Evolutionary conservation across 2,329 filamentous ascomycete genomes (phyloP), one percentile per base, ranked within the genome.

Genomic region (Pyricularia pennisetigena): DNA sequence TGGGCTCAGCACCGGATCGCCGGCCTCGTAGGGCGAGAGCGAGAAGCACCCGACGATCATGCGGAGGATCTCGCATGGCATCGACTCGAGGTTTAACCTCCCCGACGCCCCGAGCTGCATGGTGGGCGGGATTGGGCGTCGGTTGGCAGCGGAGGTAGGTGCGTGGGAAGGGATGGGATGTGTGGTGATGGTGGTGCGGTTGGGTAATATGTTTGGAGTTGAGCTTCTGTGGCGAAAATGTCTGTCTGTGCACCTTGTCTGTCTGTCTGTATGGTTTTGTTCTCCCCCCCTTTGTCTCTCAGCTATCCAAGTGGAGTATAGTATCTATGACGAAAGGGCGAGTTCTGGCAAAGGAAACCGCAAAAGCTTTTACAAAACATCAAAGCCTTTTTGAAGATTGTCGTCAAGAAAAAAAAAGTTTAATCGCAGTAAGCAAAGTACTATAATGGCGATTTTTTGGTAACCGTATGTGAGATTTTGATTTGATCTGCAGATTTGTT

Each of bases 1-100:
- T 16, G 57, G 26, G 32, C 24, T 28, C 26, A 61, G 54, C 24
- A 61, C 41, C 26, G 65, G 26, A 20, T 67, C 41, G 54, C 65
- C 65, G n/a, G 65, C 23, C 14, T 30, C 35, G 49, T 67, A 54
- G 9, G 65, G 65, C n/a, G 35, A 30, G 41, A 61, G 65, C 26
- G 65, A 32, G 65, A 67, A 61, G 49, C 26, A 67, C 49, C 41
- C 54, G 20, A 28, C 57, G 65, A 67, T 61, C 16, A 59, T 35
- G 14, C 65, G 28, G 9, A 67, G 49, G 54, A 67, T 67, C 54
- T 67, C 65, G 54, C 26, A 59, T 26, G 65, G 65, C 41, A 67
- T 59, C 23, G 65, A 54, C 24, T 67, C 65, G 49, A 67, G 65
- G 54, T 57, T 28, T 28, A 65, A 35, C n/a, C 63, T 26, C 63